phyloP scores from a whole-genome alignment of 495 filamentous ascomycete genomes.

The Glarea lozoyensis region DNA sequence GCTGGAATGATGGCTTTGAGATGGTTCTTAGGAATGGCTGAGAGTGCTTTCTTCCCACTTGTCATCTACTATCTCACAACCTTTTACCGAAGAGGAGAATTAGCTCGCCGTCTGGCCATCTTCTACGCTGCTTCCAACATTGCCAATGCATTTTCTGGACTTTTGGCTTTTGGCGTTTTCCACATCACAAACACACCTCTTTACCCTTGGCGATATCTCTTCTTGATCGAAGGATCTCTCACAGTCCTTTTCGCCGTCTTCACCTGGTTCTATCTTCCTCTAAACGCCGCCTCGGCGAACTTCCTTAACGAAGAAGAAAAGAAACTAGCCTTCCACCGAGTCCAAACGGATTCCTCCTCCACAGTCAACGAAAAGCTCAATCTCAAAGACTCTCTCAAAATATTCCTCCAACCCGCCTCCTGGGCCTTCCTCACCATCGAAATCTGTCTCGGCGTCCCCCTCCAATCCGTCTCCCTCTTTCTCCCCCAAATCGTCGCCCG shows the following conservation, averaged over 20 bases:
- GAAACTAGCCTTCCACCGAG: conserved; percentile 60
- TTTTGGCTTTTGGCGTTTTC: conserved; percentile 70
- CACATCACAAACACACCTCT: conserved; percentile 45
- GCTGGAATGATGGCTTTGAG: conserved; percentile 57
- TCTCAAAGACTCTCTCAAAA: conserved; percentile 49
- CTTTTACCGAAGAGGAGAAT: conserved; percentile 72
- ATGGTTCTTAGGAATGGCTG: conserved; percentile 47
- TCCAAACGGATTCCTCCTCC: conserved; percentile 64
- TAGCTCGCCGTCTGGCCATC: conserved; percentile 65
- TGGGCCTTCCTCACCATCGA: conserved; percentile 54
- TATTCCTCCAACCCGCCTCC: conserved; percentile 14
- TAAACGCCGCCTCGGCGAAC: conserved; percentile 48
- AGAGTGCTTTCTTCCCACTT: conserved; percentile 68
- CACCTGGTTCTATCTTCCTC: conserved; percentile 63
- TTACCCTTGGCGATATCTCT: conserved; percentile 63
- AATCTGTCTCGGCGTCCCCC: conserved; percentile 61
- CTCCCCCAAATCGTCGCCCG: conserved; percentile 64
- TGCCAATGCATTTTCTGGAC: conserved; percentile 64
- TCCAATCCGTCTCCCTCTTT: conserved; percentile 64
- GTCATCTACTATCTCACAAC: conserved; percentile 46
- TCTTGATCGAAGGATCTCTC: conserved; percentile 61
- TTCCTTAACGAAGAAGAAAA: conserved; percentile 61
- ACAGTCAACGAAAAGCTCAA: conserved; percentile 64
- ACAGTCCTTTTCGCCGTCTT: conserved; percentile 59
- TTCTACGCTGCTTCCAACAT: conserved; percentile 75